These are phyloP conservation scores for Vickermania ingenoplastis DNA, from an alignment of 208 protist species.

Conservation along the genomic window DNA sequence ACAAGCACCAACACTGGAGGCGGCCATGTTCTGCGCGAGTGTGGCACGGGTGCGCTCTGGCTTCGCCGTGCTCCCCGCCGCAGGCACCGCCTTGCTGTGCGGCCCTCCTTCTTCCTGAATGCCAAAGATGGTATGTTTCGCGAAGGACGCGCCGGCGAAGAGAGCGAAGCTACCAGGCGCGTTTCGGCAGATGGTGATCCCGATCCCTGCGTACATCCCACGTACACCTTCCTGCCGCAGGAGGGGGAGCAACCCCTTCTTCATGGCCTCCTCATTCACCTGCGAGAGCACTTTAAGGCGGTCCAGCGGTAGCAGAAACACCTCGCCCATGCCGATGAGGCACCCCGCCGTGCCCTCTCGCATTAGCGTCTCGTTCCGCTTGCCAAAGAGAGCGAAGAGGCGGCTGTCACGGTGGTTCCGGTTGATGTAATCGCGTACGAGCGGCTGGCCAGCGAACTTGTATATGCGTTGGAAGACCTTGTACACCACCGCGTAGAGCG, in stretches of 20 bases:
- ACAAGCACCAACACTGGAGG: conserved; percentile 72
- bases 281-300: conserved; percentile 87
- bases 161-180: conserved; percentile 86
- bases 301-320: conserved; percentile 84
- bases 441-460: conserved; percentile 88
- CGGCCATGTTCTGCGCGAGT: conserved; percentile 79
- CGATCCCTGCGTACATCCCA: conserved; percentile 79
- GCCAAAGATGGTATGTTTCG: conserved; percentile 76
- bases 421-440: conserved; percentile 65
- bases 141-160: conserved; percentile 84
- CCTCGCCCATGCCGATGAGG: conserved; percentile 81
- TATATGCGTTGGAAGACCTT: conserved; percentile 89
- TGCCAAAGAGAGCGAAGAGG: conserved; percentile 41
- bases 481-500: conserved; percentile 79
- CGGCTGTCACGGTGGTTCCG: conserved; percentile 20
- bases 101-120: conserved; percentile 43
- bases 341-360: conserved; percentile 71
- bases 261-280: conserved; percentile 77
- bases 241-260: conserved; percentile 45
- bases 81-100: neutral
- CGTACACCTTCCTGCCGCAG: conserved; percentile 67
- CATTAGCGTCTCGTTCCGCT: conserved; percentile 26
- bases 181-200: conserved; percentile 83
- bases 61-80: neutral
- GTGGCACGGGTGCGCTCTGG: conserved; percentile 61